Conservation (phyloP, 164 flowering plant species). For the Amborella trichopoda region DNA sequence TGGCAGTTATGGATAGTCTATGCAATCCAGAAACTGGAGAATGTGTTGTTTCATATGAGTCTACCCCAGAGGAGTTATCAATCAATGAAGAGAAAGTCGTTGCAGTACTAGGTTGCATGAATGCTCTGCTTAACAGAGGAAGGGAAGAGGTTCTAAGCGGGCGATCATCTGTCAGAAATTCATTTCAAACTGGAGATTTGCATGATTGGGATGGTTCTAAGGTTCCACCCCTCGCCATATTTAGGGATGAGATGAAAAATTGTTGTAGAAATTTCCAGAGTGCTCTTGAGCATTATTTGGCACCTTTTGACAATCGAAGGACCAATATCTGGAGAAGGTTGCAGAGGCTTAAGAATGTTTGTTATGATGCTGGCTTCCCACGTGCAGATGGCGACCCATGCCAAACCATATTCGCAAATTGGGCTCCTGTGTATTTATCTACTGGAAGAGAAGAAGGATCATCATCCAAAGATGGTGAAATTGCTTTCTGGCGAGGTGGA, state of each 20-base stretch:
- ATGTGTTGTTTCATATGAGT: slow-evolving; percentile 68
- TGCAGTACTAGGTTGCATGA: slow-evolving; percentile 76
- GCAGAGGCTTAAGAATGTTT: slow-evolving; percentile 80
- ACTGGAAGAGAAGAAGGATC: slow-evolving; percentile 32
- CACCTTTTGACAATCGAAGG: slow-evolving; percentile 45
- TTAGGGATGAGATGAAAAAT: slow-evolving; percentile 84
- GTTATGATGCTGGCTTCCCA: slow-evolving; percentile 90
- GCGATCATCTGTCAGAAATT: slow-evolving; percentile 42
- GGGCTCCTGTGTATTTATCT: slow-evolving; percentile 61
- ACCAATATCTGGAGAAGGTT: slow-evolving; percentile 74
- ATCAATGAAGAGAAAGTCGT: slow-evolving; percentile 77
- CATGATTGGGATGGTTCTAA: slow-evolving; percentile 41
- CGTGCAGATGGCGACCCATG: slow-evolving; percentile 54
- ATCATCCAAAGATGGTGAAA: slow-evolving; percentile 26
- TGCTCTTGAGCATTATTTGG: slow-evolving; percentile 71
- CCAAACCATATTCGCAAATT: slow-evolving; percentile 74
- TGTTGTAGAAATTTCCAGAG: slow-evolving; percentile 80
- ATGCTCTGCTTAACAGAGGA: slow-evolving; percentile 78
- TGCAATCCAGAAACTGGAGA: slow-evolving; percentile 93
- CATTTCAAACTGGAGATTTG: slow-evolving; percentile 30
- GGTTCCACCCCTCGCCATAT: slow-evolving; percentile 81
- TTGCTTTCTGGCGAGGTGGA: slow-evolving; percentile 83
- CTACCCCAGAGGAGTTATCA: slow-evolving; percentile 49
- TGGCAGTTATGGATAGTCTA: slow-evolving; percentile 71
- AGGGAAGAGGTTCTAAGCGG: slow-evolving; percentile 82